A percentile compares a stretch with the other conserved stretches of the same genome.
Conservation (phyloP, 495 filamentous ascomycete species). For the Podospora conica region DNA sequence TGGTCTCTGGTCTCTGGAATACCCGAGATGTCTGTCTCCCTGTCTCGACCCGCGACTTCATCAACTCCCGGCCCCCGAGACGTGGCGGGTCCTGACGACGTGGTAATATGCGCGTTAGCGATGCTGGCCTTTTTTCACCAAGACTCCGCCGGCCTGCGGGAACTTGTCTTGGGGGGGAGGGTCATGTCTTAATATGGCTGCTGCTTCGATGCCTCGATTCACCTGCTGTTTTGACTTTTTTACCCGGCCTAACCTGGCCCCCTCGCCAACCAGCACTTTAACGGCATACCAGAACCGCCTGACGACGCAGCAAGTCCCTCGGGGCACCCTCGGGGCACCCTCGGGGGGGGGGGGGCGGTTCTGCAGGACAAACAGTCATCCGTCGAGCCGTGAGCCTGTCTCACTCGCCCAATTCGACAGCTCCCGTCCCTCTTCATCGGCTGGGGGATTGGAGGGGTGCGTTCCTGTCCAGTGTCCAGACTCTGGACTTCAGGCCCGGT, state of each 20-base stretch:
- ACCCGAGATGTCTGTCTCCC: neutral
- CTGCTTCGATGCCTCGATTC: conserved; percentile 8
- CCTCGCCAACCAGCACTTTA: neutral
- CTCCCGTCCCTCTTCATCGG: neutral
- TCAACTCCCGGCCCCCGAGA: neutral
- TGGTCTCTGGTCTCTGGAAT: no score
- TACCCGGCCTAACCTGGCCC: neutral
- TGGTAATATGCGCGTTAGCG: neutral
- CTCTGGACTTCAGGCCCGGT: neutral
- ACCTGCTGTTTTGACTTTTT: conserved; percentile 9
- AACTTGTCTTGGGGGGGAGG: neutral
- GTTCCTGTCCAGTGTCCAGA: neutral
- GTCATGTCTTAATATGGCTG: conserved; percentile 9
- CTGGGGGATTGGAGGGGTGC: neutral
- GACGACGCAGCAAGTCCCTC: neutral
- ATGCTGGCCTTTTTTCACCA: neutral
- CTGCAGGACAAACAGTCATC: conserved; percentile 5
- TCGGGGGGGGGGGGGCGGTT: conserved; percentile 3
- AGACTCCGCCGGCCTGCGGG: conserved; percentile 2
- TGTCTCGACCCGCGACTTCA: neutral
- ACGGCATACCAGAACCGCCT: conserved; percentile 8
- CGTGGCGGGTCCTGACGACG: neutral
- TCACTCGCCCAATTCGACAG: neutral
- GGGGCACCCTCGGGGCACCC: neutral
- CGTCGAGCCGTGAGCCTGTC: neutral